Conservation (phyloP, 164 flowering plant species). For the Macadamia integrifolia region DNA sequence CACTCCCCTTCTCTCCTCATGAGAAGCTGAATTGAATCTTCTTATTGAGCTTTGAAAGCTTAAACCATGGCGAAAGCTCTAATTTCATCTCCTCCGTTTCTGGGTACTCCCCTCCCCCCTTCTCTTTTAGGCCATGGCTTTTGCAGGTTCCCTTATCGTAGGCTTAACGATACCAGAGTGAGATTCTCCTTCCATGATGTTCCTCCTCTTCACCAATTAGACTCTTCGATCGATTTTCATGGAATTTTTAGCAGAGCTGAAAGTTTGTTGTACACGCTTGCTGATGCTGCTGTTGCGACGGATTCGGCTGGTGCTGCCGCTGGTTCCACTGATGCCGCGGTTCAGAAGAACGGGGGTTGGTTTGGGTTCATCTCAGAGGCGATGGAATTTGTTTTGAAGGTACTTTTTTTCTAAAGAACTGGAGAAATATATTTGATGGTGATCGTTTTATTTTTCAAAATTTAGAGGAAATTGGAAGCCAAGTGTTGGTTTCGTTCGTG, state of each 20-base stretch:
- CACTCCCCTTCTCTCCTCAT: too few relatives aligned
- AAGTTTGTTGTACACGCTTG: constrained; percentile 26
- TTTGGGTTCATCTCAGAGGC: constrained; percentile 32
- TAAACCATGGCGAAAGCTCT: constrained; percentile 66
- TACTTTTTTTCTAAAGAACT: constrained; percentile 3
- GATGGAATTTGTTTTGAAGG: constrained; percentile 36
- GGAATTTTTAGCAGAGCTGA: constrained; percentile 19
- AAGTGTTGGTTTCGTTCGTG: too few relatives aligned
- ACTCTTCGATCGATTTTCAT: constrained; percentile 18
- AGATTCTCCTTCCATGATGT: constrained; percentile 22
- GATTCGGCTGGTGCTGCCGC: constrained; percentile 14
- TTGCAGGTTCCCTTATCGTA: constrained; percentile 17
- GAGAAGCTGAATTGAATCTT: too few relatives aligned
- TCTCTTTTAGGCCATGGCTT: constrained; percentile 32
- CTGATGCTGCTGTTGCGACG: constrained; percentile 32
- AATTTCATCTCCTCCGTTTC: constrained; percentile 51
- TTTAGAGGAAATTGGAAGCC: too few relatives aligned
- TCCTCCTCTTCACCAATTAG: constrained; percentile 15
- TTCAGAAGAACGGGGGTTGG: constrained; percentile 37
- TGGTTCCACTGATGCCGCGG: constrained; percentile 14
- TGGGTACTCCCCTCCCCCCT: constrained; percentile 43
- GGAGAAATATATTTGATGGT: too few relatives aligned
- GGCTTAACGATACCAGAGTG: constrained; percentile 14
- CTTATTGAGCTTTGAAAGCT: background rate
- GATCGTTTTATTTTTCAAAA: too few relatives aligned